These are phyloP conservation scores for Solanum hybrid DNA, from an alignment of 305 asterid genomes.

Conservation along the genomic window DNA sequence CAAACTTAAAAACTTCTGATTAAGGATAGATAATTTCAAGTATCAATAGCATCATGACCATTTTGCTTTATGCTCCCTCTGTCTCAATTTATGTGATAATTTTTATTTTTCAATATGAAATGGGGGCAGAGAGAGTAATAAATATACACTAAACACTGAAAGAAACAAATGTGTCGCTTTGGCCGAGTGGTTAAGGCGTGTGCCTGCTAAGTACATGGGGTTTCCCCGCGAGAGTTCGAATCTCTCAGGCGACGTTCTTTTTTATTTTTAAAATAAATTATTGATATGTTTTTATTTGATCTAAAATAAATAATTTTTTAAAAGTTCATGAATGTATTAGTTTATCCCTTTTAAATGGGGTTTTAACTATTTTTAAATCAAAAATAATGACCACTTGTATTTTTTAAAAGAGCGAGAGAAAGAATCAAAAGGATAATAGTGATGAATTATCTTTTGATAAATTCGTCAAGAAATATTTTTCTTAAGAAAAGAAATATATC, in stretches of 20 bases:
- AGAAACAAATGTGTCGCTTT: conserved; percentile 58
- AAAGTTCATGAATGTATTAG: background rate
- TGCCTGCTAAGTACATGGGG: conserved; percentile 99
- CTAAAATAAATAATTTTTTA: background rate
- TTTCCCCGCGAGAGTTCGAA: conserved; percentile 99
- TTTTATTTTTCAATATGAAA: no score
- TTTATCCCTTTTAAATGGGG: background rate
- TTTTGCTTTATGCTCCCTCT: no score
- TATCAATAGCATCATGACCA: no score
- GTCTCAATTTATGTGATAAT: background rate
- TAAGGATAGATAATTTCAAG: no score
- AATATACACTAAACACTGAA: no score
- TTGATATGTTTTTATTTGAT: background rate
- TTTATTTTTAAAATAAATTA: no score
- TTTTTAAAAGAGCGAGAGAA: background rate
- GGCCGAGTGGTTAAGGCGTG: conserved; percentile 99
- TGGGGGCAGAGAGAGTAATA: background rate
- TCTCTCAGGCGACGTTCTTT: conserved; percentile 88
- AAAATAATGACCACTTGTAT: no score
- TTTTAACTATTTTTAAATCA: background rate
- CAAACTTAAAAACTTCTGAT: background rate
- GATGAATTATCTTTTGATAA: no score
- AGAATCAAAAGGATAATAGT: background rate
- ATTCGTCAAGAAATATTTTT: no score
- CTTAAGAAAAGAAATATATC: background rate